These are phyloP conservation scores for Claviceps africana DNA, from an alignment of 2,329 filamentous ascomycete genomes.

Conservation along the genomic window DNA sequence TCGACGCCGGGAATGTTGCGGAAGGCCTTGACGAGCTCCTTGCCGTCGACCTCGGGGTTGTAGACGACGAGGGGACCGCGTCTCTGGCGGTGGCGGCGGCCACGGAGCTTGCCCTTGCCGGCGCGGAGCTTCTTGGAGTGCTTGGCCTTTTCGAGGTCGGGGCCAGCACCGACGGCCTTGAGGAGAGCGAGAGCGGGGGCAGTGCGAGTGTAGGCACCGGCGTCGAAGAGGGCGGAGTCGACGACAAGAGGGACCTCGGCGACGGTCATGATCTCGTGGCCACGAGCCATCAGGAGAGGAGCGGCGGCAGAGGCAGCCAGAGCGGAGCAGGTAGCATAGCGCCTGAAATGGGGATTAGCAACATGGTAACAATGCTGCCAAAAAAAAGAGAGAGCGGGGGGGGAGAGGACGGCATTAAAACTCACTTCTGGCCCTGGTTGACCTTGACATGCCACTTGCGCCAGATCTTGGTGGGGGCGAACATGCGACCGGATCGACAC, in stretches of 20 bases:
- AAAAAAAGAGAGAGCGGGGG: neutral
- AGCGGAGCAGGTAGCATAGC: conserved; percentile 94
- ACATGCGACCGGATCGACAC: conserved; percentile 99
- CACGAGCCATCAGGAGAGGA: conserved; percentile 89
- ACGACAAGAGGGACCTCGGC: conserved; percentile 95
- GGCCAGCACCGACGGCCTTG: conserved; percentile 77
- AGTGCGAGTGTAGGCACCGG: conserved; percentile 72
- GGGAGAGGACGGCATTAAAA: neutral
- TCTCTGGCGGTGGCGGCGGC: conserved; percentile 92
- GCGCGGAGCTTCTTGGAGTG: conserved; percentile 92
- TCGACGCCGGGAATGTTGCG: conserved; percentile 98
- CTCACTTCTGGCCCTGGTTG: conserved; percentile 94
- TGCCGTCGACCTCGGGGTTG: conserved; percentile 89
- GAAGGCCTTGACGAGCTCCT: conserved; percentile 86
- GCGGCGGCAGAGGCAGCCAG: conserved; percentile 91
- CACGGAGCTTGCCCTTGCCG: conserved; percentile 97
- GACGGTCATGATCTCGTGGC: conserved; percentile 84
- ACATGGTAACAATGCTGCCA: neutral
- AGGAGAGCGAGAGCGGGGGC: conserved; percentile 74
- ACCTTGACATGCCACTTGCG: conserved; percentile 99
- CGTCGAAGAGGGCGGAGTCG: conserved; percentile 78
- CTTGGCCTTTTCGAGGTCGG: conserved; percentile 92
- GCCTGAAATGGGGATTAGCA: conserved; percentile 36
- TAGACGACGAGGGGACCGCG: conserved; percentile 97
- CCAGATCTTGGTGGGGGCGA: conserved; percentile 99